phyloP scores from a whole-genome alignment of 1,139 yeast species.

The Hyphopichia pseudoburtonii region DNA sequence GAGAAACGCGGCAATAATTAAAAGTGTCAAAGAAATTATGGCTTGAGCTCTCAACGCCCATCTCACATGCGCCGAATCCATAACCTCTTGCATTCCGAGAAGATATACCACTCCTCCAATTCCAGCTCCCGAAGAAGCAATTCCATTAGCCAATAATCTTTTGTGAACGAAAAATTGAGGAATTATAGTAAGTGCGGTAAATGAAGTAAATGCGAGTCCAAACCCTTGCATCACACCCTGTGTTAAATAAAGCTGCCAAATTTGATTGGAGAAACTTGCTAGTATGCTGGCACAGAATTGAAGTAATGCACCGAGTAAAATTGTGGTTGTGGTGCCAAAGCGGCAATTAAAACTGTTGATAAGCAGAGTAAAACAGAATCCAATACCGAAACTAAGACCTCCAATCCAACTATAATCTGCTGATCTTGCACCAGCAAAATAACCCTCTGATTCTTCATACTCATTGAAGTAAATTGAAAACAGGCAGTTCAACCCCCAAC shows the following conservation, averaged over 20 bases:
- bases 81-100: slow-evolving; percentile 30
- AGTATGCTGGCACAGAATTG: slow-evolving; percentile 53
- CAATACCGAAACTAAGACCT: slow-evolving; percentile 42
- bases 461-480: slow-evolving; percentile 52
- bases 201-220: slow-evolving; percentile 25
- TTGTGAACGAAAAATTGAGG: slow-evolving; percentile 63
- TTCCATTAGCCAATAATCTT: slow-evolving; percentile 58
- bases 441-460: slow-evolving; percentile 34
- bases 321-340: slow-evolving; percentile 38
- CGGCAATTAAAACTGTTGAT: slow-evolving; percentile 39
- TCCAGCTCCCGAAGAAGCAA: slow-evolving; percentile 56
- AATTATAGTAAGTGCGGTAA: slow-evolving; percentile 41
- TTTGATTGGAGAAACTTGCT: slow-evolving; percentile 50
- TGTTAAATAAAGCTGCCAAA: slow-evolving; percentile 35
- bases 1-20: slow-evolving; percentile 24
- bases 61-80: slow-evolving; percentile 20
- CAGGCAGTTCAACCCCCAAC: slow-evolving; percentile 57
- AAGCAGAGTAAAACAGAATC: slow-evolving; percentile 35
- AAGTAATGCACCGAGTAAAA: slow-evolving; percentile 43
- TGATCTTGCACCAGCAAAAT: slow-evolving; percentile 40
- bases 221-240: slow-evolving; percentile 30
- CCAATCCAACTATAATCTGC: slow-evolving; percentile 42
- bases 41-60: slow-evolving; percentile 46
- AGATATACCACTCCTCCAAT: slow-evolving; percentile 19
- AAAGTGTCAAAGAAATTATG: slow-evolving; percentile 25